A percentile compares a stretch with the other conserved stretches of the same genome.
These are phyloP conservation scores for Aspergillus spinulosporus DNA, from an alignment of 2,329 filamentous ascomycete species.

Conservation along the genomic window DNA sequence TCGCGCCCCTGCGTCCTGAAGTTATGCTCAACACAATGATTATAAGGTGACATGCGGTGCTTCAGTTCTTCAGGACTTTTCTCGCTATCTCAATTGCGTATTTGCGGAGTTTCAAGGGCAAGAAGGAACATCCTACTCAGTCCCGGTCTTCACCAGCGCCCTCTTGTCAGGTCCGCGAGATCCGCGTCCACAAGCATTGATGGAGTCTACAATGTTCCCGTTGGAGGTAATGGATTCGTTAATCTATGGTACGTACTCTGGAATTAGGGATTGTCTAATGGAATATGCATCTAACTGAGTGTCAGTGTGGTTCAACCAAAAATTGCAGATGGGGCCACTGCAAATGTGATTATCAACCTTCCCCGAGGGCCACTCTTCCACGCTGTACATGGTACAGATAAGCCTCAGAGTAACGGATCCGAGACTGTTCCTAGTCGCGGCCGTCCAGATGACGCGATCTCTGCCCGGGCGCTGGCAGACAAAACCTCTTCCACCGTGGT, in stretches of 20 bases:
- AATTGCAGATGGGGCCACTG: conserved; percentile 3
- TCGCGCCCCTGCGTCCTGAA: neutral
- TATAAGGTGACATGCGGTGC: neutral
- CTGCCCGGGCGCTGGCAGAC: conserved; percentile 28
- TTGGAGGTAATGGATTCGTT: conserved; percentile 33
- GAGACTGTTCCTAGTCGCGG: neutral
- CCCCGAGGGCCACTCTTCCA: conserved; percentile 38
- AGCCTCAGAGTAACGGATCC: neutral
- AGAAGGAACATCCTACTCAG: neutral
- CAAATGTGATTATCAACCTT: conserved; percentile 40
- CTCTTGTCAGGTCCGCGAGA: neutral
- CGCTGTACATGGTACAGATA: neutral
- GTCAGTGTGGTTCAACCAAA: conserved; percentile 26
- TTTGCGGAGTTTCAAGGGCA: neutral
- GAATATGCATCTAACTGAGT: neutral
- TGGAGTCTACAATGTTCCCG: conserved; percentile 20
- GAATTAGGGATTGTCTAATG: neutral
- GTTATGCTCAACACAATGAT: neutral
- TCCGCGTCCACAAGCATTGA: conserved; percentile 1
- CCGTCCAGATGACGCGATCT: neutral
- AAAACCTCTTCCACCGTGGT: conserved; percentile 38
- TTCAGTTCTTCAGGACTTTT: neutral
- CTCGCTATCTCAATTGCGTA: neutral
- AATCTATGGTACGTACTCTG: conserved; percentile 25
- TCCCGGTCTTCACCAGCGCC: neutral